These are phyloP conservation scores for Mycena crocata DNA, from an alignment of 768 basidiomycete genomes.

Conservation along the genomic window DNA sequence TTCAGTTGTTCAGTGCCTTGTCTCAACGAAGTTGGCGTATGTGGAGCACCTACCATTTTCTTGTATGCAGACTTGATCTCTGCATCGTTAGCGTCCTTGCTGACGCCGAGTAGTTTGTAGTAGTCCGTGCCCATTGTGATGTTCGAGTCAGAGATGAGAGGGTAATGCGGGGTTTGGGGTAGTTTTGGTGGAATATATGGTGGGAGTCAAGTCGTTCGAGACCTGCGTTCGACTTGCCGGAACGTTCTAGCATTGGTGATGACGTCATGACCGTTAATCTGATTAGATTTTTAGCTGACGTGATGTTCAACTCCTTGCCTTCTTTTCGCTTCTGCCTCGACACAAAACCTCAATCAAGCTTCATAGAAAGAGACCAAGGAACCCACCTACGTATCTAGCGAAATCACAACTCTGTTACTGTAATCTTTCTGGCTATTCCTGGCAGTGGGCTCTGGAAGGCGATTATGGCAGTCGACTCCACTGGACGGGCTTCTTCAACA, in stretches of 20 bases:
- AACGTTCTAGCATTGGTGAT: conserved; percentile 2
- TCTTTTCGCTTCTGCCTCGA: no score
- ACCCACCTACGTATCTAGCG: no score
- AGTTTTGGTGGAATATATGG: neutral
- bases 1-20: conserved; percentile 6
- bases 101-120: conserved; percentile 85
- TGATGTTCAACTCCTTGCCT: no score
- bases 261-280: no score
- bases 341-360: no score
- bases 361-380: no score
- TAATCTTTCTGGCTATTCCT: no score
- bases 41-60: conserved; percentile 83
- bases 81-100: conserved; percentile 80
- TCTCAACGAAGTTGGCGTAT: neutral
- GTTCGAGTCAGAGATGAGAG: neutral
- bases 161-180: neutral
- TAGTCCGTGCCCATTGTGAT: conserved; percentile 90
- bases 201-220: neutral
- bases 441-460: no score
- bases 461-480: no score
- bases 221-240: neutral
- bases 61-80: conserved; percentile 96
- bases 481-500: no score
- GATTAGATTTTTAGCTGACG: no score
- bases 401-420: no score